Evolutionary conservation across 208 protist species (phyloP).

Genomic region (Wallacemonas sp.): DNA sequence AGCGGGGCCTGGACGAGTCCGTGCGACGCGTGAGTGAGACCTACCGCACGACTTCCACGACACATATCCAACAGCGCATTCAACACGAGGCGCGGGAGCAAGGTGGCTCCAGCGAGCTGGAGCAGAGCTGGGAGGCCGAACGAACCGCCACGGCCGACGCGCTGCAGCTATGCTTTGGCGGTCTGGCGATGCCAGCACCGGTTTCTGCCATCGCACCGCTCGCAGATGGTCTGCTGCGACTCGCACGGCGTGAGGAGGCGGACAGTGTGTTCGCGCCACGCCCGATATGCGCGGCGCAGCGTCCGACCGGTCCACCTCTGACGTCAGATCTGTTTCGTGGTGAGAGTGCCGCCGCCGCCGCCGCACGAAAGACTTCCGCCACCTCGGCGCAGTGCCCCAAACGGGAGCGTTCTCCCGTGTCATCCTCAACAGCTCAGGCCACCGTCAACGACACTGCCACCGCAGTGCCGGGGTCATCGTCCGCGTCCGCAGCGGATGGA

Average conservation of each 20-base stretch:
- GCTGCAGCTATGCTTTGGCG: background rate
- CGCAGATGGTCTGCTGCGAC: background rate
- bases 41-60: background rate
- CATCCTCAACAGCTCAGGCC: background rate
- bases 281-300: background rate
- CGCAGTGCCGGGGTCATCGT: background rate
- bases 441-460: background rate
- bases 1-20: background rate
- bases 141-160: background rate
- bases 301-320: no score
- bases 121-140: constrained; percentile 3
- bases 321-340: no score
- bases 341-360: no score
- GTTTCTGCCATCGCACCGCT: background rate
- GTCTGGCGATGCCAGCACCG: background rate
- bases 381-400: no score
- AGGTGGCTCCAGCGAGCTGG: no score
- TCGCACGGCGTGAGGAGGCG: background rate
- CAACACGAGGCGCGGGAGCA: background rate
- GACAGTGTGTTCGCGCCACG: background rate
- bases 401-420: no score
- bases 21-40: background rate
- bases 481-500: background rate
- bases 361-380: no score
- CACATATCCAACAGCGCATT: background rate